phyloP scores from a whole-genome alignment of 345 rosid species.

The Trapa bicornis region DNA sequence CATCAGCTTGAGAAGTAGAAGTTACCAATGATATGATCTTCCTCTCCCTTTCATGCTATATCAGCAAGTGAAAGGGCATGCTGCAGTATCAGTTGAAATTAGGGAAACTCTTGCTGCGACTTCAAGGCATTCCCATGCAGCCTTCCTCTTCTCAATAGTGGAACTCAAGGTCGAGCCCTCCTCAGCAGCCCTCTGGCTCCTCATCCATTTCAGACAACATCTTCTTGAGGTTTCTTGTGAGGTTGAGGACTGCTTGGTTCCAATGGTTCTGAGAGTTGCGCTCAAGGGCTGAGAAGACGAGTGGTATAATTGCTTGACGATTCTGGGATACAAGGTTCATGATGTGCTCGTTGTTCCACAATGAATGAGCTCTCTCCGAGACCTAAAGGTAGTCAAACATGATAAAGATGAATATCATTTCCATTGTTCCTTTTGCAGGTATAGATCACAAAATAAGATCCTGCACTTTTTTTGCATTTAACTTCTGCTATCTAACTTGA shows the following conservation, averaged over 20 bases:
- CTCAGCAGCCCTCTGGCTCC: conserved; percentile 42
- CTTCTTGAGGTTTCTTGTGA: conserved; percentile 45
- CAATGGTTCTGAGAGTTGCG: conserved; percentile 50
- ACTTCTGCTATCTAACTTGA: neutral
- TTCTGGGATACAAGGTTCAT: conserved; percentile 39
- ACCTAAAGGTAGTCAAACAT: conserved; percentile 33
- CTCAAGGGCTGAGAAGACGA: conserved; percentile 48
- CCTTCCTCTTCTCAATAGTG: conserved; percentile 46
- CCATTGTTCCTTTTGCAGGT: neutral
- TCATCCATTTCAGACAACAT: conserved; percentile 62
- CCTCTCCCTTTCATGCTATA: neutral
- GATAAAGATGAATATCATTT: too few relatives aligned
- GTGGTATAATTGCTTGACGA: conserved; percentile 46
- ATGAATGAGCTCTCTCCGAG: conserved; percentile 67
- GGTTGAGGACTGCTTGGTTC: conserved; percentile 66
- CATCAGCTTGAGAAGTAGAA: conserved; percentile 4
- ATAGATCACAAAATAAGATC: neutral
- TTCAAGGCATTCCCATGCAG: conserved; percentile 58
- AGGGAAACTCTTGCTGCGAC: conserved; percentile 25
- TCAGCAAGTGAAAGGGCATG: conserved; percentile 45
- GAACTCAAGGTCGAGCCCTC: conserved; percentile 27
- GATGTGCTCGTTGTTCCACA: conserved; percentile 63
- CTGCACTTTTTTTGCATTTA: neutral
- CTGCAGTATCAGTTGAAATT: conserved; percentile 23
- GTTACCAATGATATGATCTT: neutral